phyloP scores from a whole-genome alignment of 208 protist species.

The Pavlovales sp. region DNA sequence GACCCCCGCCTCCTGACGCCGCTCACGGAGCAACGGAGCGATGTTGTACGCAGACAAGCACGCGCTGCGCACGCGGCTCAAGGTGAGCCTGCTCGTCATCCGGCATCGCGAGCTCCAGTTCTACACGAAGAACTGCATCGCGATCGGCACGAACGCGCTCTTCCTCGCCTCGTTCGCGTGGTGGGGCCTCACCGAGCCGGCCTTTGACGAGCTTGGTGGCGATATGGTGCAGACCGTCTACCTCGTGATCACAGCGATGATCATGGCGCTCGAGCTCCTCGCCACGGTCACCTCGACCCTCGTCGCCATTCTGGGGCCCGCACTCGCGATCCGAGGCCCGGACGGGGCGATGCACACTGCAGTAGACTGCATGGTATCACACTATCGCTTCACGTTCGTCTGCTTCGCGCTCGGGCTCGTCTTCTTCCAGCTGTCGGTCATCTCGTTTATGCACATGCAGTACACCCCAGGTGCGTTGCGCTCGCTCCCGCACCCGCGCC shows the following conservation, averaged over 20 bases:
- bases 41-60: no score
- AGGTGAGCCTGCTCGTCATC: conserved; percentile 1
- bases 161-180: no score
- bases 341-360: conserved; percentile 15
- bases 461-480: neutral
- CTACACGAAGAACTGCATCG: neutral
- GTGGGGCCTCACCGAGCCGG: no score
- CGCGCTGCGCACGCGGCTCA: no score
- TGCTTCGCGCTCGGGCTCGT: neutral
- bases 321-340: conserved; percentile 1
- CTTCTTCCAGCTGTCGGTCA: neutral
- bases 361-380: neutral
- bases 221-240: neutral
- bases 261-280: neutral
- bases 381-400: conserved; percentile 19
- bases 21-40: no score
- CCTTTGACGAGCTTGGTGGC: no score
- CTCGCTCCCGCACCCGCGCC: no score
- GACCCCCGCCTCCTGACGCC: no score
- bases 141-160: neutral
- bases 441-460: neutral
- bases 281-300: neutral
- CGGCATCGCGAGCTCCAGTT: conserved; percentile 6
- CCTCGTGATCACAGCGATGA: neutral
- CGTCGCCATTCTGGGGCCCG: neutral